These are phyloP conservation scores for Triticum timopheevii DNA, from an alignment of 176 grass and related monocot species.

Conservation along the genomic window DNA sequence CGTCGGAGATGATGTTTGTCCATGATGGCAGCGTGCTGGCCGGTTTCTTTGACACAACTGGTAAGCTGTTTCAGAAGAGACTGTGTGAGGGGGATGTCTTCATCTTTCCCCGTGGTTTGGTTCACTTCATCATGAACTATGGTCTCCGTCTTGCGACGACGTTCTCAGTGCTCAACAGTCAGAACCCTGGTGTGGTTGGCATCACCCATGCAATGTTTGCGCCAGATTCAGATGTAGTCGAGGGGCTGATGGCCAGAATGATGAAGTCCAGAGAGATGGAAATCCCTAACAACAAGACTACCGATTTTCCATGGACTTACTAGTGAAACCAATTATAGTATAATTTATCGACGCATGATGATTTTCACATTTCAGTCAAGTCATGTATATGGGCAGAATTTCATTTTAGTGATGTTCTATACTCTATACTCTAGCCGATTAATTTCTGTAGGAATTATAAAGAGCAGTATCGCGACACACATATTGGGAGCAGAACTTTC, in stretches of 20 bases:
- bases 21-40: no score
- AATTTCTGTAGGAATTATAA: no score
- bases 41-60: no score
- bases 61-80: no score
- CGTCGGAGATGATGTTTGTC: no score
- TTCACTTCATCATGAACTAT: no score
- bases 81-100: no score
- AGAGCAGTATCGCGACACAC: no score
- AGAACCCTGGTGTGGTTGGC: not conserved
- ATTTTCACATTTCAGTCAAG: not conserved
- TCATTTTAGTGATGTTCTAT: not conserved
- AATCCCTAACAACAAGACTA: not conserved
- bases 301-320: constrained; percentile 14
- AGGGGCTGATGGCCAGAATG: constrained; percentile 49
- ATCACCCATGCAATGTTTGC: constrained; percentile 47
- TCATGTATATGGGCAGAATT: not conserved
- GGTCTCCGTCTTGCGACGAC: no score
- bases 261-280: constrained; percentile 20
- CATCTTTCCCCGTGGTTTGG: no score
- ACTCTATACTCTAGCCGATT: not conserved
- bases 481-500: not conserved
- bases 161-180: no score
- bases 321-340: not conserved
- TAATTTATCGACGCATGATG: not conserved
- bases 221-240: constrained; percentile 27